These are phyloP conservation scores for Fusarium sp. DNA, from an alignment of 2,329 filamentous ascomycete species.

Conservation along the genomic window DNA sequence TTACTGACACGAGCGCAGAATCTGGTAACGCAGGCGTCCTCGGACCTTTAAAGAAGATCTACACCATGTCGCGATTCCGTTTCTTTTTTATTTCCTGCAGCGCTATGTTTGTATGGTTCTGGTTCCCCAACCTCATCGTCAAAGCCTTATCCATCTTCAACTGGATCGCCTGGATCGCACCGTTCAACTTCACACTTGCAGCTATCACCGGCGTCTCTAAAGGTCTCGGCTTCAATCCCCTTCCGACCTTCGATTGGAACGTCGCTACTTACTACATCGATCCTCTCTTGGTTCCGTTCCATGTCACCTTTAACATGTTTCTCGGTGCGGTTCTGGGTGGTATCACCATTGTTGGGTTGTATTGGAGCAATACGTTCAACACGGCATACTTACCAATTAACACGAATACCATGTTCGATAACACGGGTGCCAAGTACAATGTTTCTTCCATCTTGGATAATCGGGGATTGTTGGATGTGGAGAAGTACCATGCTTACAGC, in stretches of 20 bases:
- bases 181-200: slow-evolving; percentile 55
- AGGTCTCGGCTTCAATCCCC: slow-evolving; percentile 60
- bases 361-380: slow-evolving; percentile 57
- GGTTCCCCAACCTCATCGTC: slow-evolving; percentile 39
- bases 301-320: slow-evolving; percentile 52
- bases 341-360: slow-evolving; percentile 56
- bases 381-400: slow-evolving; percentile 62
- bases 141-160: slow-evolving; percentile 54
- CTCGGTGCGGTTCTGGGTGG: slow-evolving; percentile 51
- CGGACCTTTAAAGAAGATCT: slow-evolving; percentile 33
- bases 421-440: slow-evolving; percentile 55
- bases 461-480: slow-evolving; percentile 47
- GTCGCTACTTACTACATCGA: slow-evolving; percentile 37
- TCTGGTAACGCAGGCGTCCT: slow-evolving; percentile 17
- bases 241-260: slow-evolving; percentile 64
- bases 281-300: slow-evolving; percentile 52
- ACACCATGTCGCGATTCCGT: slow-evolving; percentile 36
- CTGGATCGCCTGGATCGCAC: slow-evolving; percentile 67
- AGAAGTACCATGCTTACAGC: slow-evolving; percentile 52
- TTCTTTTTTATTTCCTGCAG: slow-evolving; percentile 36
- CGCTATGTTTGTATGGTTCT: slow-evolving; percentile 42
- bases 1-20: background rate
- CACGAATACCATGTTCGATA: slow-evolving; percentile 58
- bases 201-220: slow-evolving; percentile 56
- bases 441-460: slow-evolving; percentile 57